Base-by-base conservation (phyloP, 1,284 basidiomycete species). In the Meripilus lineatus region DNA sequence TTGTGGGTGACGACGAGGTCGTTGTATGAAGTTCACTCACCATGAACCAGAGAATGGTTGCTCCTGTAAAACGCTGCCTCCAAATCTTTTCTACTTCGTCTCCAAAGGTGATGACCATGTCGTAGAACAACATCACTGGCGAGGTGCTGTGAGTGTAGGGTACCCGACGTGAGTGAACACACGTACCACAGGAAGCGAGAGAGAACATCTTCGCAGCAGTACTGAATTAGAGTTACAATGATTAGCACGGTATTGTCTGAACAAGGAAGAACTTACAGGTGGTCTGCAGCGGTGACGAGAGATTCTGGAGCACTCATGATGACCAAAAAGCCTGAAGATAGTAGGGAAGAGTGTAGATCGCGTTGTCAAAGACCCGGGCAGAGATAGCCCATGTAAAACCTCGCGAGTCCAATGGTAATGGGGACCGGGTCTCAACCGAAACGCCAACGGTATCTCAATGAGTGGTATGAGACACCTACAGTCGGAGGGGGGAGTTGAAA, bases 61-160 rank as follows among this genome's bases (percentile, higher is more conserved):
- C 55, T 34, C 57, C 55, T 13, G 57, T 57, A 38, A 58, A 55
- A 24, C 54, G 53, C 43, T 58, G 57, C 45, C 55, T 56, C 57
- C 57, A 58, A 26, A 58, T 58, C 50, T 53, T 55, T 44, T 58
- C 57, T 20, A 58, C 57, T 43, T 58, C 57, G 40, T 58, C 57
- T 35, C 57, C 57, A 38, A 58, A 58, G 5, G 57, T 58, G 38
- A 58, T 46, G 11, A 48, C 49, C 18, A 58, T 58, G 51, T 58
- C 57, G 43, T 58, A 58, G 47, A 58, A 57, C 15, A 58, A 43
- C 57, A 58, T 58, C 20, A 58, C 57, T 58, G 34, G 18, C 6
- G 4, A 11, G 20, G 17, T 47, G 5, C 25, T 24, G 32, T 26
- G n/a, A 28, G n/a, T 17, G 15, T 26, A 5, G 30, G 32, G 15